Evolutionary conservation across 1,139 yeast genomes (phyloP), one percentile per base, ranked within the genome.

Genomic region (Candida albicans): DNA sequence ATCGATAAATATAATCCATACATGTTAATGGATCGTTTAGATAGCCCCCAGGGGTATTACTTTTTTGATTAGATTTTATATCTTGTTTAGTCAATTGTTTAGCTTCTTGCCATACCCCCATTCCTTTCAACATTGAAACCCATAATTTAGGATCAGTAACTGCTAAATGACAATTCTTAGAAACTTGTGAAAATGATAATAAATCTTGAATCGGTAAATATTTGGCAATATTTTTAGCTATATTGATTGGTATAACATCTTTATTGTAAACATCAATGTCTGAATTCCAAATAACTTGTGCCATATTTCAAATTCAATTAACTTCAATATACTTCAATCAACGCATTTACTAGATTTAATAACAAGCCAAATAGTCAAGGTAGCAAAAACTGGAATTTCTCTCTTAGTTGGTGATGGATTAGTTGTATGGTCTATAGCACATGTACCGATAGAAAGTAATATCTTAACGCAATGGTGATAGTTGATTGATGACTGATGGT

Each of bases 41-140:
- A 31, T 44, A 45, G 37, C 28, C 36, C 37, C 44, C 22, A 24
- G 39, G 3, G n/a, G n/a, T n/a, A n/a, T n/a, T n/a, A n/a, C n/a
- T n/a, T n/a, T n/a, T n/a, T 35, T 29, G 10, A 41, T 45, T 12
- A 28, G 36, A 27, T 37, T 44, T 36, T 8, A 41, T 18, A 9
- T 45, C 46, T 12, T 45, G 52, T 39, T 51, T 48, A 8, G 46
- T 40, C 3, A 49, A 27, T 13, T 39, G 39, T 2, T 8, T 34
- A 2, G 49, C 65, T 13, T 50, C 51, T 14, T 67, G 61, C 82
- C 84, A 80, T 4, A 80, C 57, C 0, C 75, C 79, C 63, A 85
- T 68, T 25, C 56, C 60, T 48, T 60, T 64, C 41, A 86, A 64
- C 55, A 75, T 70, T 4, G 67, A 53, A 4, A 74, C 57, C 91